Evolutionary conservation across 345 rosid species (phyloP).

Genomic region (Eucalyptus urophylla): DNA sequence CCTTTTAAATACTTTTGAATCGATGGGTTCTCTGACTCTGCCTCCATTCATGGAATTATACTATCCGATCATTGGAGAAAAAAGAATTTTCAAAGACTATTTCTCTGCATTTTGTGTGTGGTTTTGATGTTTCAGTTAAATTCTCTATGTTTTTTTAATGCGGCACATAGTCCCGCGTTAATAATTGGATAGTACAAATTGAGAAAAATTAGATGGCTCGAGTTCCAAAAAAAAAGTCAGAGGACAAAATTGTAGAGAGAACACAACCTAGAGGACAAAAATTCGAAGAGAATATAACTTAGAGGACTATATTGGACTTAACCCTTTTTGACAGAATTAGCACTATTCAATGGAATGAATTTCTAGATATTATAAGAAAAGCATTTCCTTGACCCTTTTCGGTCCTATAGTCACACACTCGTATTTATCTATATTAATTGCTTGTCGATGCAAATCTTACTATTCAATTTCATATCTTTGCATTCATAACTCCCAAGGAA

Average conservation of each 20-base stretch:
- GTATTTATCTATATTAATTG: not conserved
- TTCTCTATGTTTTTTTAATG: not conserved
- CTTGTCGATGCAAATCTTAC: not conserved
- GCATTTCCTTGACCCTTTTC: not conserved
- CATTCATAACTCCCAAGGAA: not conserved
- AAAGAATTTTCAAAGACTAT: not conserved
- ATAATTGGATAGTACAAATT: not conserved
- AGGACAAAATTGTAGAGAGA: not conserved
- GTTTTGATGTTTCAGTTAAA: not conserved
- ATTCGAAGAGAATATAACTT: not conserved
- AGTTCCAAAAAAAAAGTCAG: not conserved
- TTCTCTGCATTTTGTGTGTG: accelerated
- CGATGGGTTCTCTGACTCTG: not conserved
- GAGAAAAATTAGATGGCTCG: not conserved
- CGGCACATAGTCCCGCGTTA: accelerated
- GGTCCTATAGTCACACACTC: not conserved
- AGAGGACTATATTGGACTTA: not conserved
- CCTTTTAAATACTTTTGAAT: not conserved
- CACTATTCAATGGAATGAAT: not conserved
- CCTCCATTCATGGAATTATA: not conserved
- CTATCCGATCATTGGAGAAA: not conserved
- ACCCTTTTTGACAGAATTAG: not conserved
- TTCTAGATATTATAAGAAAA: not conserved
- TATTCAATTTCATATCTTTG: not conserved
- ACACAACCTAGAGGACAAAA: not conserved